These are phyloP conservation scores for Thelonectria rubi DNA, from an alignment of 2,329 filamentous ascomycete species.

Conservation along the genomic window DNA sequence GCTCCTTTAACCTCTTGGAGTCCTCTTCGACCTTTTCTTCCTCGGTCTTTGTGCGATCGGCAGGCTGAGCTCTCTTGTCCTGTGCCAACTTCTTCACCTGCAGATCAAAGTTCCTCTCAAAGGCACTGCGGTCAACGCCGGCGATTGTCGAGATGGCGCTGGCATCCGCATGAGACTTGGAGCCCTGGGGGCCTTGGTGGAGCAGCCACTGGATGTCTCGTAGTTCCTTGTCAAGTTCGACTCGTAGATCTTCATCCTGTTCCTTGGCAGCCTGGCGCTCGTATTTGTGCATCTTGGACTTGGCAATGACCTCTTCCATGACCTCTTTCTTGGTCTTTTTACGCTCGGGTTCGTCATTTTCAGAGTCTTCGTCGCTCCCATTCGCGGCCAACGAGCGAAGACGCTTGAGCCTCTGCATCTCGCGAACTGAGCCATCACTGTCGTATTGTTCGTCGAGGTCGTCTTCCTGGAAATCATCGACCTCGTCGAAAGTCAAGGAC, in stretches of 20 bases:
- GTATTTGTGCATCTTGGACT: conserved; percentile 95
- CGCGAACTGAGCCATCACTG: conserved; percentile 64
- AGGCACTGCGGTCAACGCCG: conserved; percentile 70
- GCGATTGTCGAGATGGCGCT: conserved; percentile 47
- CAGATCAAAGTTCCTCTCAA: conserved; percentile 89
- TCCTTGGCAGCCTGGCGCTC: conserved; percentile 93
- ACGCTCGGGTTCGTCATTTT: conserved; percentile 72
- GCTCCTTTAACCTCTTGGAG: conserved; percentile 76
- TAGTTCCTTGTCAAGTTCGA: conserved; percentile 85
- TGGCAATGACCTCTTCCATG: conserved; percentile 97
- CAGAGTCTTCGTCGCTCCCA: conserved; percentile 58
- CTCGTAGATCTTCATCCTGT: conserved; percentile 87
- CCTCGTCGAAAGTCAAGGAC: conserved; percentile 70
- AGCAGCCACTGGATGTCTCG: conserved; percentile 79
- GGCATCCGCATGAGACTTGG: conserved; percentile 42
- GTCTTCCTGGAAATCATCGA: conserved; percentile 82
- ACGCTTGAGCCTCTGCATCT: conserved; percentile 64
- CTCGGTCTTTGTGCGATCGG: conserved; percentile 88
- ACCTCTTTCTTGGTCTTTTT: conserved; percentile 98
- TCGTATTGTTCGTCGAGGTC: conserved; percentile 72
- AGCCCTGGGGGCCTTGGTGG: conserved; percentile 57
- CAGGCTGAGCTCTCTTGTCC: conserved; percentile 85
- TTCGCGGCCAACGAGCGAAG: conserved; percentile 57
- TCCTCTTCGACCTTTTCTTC: conserved; percentile 85
- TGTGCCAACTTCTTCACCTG: conserved; percentile 82